Base-by-base conservation (phyloP, 2,329 filamentous ascomycete genomes). In the Lachnellula cervina region DNA sequence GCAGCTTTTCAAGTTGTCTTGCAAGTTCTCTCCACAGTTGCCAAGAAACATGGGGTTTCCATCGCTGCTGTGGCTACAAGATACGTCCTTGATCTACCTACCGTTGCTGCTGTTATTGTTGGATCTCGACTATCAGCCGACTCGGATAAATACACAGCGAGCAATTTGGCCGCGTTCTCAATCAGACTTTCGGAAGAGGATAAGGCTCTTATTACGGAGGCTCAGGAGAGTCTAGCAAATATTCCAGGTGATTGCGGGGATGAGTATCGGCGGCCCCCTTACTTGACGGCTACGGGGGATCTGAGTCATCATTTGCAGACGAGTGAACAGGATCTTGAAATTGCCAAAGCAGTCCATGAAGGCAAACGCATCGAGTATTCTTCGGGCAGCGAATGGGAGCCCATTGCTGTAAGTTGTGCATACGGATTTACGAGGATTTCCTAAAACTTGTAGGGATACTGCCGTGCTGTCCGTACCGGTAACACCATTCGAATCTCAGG, bases 211-310 rank as follows among this genome's bases (percentile, higher is more conserved):
- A 58, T 58, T 43, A 5, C n/a, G 35, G 42, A 53, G 32, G 65
- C 68, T 4, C 67, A 70, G 51, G 51, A 59, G 40, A 59, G 37
- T 2, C 51, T 70, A 48, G 42, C 11, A 3, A 66, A 69, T 50
- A 63, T 71, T 11, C 67, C 68, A 3, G 68, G 69, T 5, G 69
- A 71, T 49, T 69, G 67, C 50, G 69, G 69, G 13, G 69, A 70
- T 38, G 69, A 70, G 47, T 71, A 71, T 52, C 61, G 68, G 1
- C 51, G 68, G n/a, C 54, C 59, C 16, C 70, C 69, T 3, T 71
- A 62, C 49, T 52, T 71, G 43, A 71, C 69, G 2, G 68, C 68
- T 2, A 51, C 67, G 2, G 69, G 69, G 0, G 66, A 71, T 55
- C 55, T 70, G 46, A 69, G 65, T 9, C 56, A 71, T 49, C 69